A percentile compares a stretch with the other conserved stretches of the same genome.
Evolutionary conservation across 495 filamentous ascomycete species (phyloP).

Genomic region (Penicillium herquei): DNA sequence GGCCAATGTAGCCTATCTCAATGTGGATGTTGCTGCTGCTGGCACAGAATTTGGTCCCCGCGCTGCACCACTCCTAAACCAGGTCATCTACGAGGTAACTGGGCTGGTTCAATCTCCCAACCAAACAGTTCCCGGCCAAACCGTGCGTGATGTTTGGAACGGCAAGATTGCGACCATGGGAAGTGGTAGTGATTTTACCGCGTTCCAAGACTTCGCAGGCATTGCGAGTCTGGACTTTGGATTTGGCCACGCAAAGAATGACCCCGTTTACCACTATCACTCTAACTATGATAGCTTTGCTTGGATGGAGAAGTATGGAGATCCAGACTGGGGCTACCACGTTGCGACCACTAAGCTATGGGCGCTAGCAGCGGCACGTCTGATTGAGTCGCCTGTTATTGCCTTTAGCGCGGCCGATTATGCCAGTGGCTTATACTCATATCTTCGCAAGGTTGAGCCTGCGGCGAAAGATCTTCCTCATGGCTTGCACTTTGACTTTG

Average conservation of each 20-base stretch:
- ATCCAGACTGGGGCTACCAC: slow-evolving; percentile 62
- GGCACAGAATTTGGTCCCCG: slow-evolving; percentile 48
- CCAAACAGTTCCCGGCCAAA: slow-evolving; percentile 60
- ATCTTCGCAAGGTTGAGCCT: slow-evolving; percentile 55
- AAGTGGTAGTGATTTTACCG: slow-evolving; percentile 71
- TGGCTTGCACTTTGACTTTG: slow-evolving; percentile 40
- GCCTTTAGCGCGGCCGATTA: slow-evolving; percentile 50
- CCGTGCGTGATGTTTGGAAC: slow-evolving; percentile 61
- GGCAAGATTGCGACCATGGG: slow-evolving; percentile 65
- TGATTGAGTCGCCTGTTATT: slow-evolving; percentile 49
- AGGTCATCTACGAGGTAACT: slow-evolving; percentile 68
- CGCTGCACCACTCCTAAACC: slow-evolving; percentile 74
- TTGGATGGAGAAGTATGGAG: slow-evolving; percentile 73
- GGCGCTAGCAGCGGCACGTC: slow-evolving; percentile 46
- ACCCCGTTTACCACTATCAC: slow-evolving; percentile 72
- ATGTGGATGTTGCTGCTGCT: slow-evolving; percentile 63
- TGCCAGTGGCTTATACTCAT: slow-evolving; percentile 38
- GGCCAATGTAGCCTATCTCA: slow-evolving; percentile 71
- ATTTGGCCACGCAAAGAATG: slow-evolving; percentile 42
- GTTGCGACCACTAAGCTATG: slow-evolving; percentile 58
- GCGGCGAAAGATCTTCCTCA: slow-evolving; percentile 32
- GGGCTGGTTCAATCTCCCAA: slow-evolving; percentile 76
- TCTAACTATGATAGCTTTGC: slow-evolving; percentile 74
- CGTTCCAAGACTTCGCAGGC: slow-evolving; percentile 72
- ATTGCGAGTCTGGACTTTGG: slow-evolving; percentile 63